phyloP scores from a whole-genome alignment of 2,329 filamentous ascomycete species.

The Sporothrix euskadiensis region DNA sequence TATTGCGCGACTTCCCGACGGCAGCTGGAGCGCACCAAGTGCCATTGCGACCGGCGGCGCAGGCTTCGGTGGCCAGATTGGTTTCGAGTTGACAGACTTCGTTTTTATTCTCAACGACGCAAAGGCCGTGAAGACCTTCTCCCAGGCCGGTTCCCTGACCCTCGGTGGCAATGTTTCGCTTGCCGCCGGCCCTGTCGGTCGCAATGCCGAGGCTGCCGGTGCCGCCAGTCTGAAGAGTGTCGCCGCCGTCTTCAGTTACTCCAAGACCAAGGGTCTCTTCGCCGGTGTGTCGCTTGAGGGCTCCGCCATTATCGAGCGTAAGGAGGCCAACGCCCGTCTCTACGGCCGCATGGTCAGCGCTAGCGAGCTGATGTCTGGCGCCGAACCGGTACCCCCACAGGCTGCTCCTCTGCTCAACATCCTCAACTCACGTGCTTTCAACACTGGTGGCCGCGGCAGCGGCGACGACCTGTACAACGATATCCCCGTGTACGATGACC shows the following conservation, averaged over 20 bases:
- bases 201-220: constrained; percentile 94
- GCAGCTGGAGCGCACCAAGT: constrained; percentile 77
- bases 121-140: constrained; percentile 87
- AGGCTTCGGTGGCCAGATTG: constrained; percentile 82
- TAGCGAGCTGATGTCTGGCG: constrained; percentile 75
- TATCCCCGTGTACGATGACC: constrained; percentile 81
- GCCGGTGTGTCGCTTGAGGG: constrained; percentile 94
- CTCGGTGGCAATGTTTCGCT: constrained; percentile 95
- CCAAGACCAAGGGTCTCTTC: constrained; percentile 95
- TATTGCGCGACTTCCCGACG: constrained; percentile 74
- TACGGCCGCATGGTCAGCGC: constrained; percentile 84
- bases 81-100: constrained; percentile 87
- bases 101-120: constrained; percentile 97
- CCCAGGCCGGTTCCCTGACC: constrained; percentile 86
- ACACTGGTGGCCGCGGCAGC: constrained; percentile 57
- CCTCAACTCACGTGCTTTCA: constrained; percentile 82
- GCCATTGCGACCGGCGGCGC: constrained; percentile 80
- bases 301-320: constrained; percentile 86
- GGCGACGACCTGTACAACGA: constrained; percentile 83
- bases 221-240: constrained; percentile 88
- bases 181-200: constrained; percentile 87
- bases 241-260: constrained; percentile 93
- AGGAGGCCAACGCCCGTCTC: constrained; percentile 95
- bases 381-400: constrained; percentile 73
- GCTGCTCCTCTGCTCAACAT: constrained; percentile 83